Evolutionary conservation across 331 rosid species (phyloP).

Genomic region (Spiraea crenata): DNA sequence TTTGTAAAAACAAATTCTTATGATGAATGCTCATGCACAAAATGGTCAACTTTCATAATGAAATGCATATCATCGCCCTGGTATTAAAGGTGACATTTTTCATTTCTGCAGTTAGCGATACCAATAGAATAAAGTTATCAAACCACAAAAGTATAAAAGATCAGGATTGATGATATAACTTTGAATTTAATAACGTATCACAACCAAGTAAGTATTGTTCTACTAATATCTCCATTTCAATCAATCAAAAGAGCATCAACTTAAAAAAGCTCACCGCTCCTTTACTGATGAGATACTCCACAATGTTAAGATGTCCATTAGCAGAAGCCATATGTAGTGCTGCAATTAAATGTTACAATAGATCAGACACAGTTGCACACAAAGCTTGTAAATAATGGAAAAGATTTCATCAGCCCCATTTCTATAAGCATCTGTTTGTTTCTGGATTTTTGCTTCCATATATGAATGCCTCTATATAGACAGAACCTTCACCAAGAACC

Average conservation of each 20-base stretch:
- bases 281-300: constrained; percentile 62
- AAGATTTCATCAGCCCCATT: background rate
- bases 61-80: background rate
- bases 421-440: background rate
- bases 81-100: background rate
- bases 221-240: background rate
- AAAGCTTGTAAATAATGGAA: background rate
- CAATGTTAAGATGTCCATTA: constrained; percentile 71
- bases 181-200: background rate
- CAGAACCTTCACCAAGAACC: background rate
- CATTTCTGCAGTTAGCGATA: background rate
- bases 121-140: background rate
- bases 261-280: constrained; percentile 58
- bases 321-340: constrained; percentile 98
- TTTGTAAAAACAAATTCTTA: background rate
- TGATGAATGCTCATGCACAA: background rate
- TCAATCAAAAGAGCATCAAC: constrained; percentile 11
- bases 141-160: background rate
- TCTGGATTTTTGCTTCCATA: background rate
- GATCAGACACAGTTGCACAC: constrained; percentile 13
- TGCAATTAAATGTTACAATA: constrained; percentile 28
- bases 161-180: background rate
- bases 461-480: background rate
- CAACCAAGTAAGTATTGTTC: background rate
- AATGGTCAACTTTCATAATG: background rate